Percentiles rank a stretch among this genome's conserved stretches.
phyloP scores from a whole-genome alignment of 2,329 filamentous ascomycete genomes.

The Hymenotorrendiella dingleyae region DNA sequence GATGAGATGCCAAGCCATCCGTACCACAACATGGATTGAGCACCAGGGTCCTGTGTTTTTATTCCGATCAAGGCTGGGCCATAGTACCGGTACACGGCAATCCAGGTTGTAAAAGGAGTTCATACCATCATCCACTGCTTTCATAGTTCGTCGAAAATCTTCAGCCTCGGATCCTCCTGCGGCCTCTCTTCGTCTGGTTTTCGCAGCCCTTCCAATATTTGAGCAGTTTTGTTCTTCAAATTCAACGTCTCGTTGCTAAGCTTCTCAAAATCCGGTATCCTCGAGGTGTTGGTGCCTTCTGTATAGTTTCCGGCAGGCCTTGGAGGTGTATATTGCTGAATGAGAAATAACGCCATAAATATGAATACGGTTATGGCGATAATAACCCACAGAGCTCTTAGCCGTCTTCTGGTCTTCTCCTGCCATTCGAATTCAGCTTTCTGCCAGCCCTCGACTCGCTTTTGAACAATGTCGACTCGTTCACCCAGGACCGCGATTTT shows the following conservation, averaged over 20 bases:
- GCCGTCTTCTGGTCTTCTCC: slow-evolving; percentile 56
- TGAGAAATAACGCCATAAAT: slow-evolving; percentile 41
- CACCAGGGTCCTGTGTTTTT: too few species aligned
- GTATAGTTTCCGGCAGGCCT: slow-evolving; percentile 5
- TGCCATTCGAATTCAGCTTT: slow-evolving; percentile 61
- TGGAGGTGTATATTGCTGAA: slow-evolving; percentile 27
- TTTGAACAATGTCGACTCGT: slow-evolving; percentile 58
- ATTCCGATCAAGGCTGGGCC: too few species aligned
- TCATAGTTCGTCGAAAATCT: slow-evolving; percentile 30
- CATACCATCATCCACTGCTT: background rate
- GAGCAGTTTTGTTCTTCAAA: slow-evolving; percentile 8
- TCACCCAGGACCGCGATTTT: slow-evolving; percentile 54
- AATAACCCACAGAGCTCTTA: slow-evolving; percentile 59
- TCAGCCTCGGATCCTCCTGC: slow-evolving; percentile 27
- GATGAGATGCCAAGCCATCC: too few species aligned
- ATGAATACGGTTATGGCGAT: slow-evolving; percentile 39
- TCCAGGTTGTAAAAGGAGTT: too few species aligned
- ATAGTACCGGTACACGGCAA: too few species aligned
- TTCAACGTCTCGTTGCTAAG: slow-evolving; percentile 16
- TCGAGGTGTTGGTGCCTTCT: slow-evolving; percentile 15
- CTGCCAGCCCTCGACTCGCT: slow-evolving; percentile 63
- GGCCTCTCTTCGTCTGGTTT: slow-evolving; percentile 11
- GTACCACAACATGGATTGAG: too few species aligned
- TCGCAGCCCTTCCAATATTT: slow-evolving; percentile 11
- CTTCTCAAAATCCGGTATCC: slow-evolving; percentile 17